These are phyloP conservation scores for Bocquillonia castaneifolia DNA, from an alignment of 441 rosid species.

Conservation along the genomic window DNA sequence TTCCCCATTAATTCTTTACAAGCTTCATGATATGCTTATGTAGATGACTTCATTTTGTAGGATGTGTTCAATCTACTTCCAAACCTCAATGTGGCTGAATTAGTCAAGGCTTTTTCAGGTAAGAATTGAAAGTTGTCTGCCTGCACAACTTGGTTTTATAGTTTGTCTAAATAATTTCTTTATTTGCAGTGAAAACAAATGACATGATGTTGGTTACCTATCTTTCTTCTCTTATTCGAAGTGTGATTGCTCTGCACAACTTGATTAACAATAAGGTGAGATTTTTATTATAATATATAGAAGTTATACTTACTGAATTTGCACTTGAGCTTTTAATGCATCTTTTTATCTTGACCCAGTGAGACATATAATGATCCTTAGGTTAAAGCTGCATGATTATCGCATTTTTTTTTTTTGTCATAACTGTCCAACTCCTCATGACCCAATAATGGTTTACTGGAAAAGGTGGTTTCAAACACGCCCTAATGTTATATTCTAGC, in stretches of 20 bases:
- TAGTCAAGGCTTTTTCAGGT: conserved; percentile 74
- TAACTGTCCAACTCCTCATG: background rate
- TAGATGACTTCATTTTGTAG: conserved; percentile 22
- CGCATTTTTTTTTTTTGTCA: background rate
- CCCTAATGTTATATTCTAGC: background rate
- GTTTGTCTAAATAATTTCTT: conserved; percentile 8
- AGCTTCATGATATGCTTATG: background rate
- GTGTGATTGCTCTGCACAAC: conserved; percentile 69
- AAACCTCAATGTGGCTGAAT: conserved; percentile 57
- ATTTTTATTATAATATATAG: background rate
- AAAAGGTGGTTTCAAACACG: background rate
- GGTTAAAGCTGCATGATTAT: background rate
- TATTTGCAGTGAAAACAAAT: conserved; percentile 61
- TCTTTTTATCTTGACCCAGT: background rate
- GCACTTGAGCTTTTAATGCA: background rate
- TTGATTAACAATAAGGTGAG: conserved; percentile 71
- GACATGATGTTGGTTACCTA: conserved; percentile 79
- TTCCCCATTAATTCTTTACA: background rate
- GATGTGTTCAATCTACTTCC: conserved; percentile 75
- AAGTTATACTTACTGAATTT: background rate
- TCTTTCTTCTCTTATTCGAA: conserved; percentile 66
- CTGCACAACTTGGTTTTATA: background rate
- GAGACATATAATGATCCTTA: background rate
- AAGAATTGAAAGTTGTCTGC: no score
- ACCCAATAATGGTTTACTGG: background rate